A percentile compares a stretch with the other conserved stretches of the same genome.
Conservation (phyloP, 768 basidiomycete genomes). For the Serpula lacrymans region DNA sequence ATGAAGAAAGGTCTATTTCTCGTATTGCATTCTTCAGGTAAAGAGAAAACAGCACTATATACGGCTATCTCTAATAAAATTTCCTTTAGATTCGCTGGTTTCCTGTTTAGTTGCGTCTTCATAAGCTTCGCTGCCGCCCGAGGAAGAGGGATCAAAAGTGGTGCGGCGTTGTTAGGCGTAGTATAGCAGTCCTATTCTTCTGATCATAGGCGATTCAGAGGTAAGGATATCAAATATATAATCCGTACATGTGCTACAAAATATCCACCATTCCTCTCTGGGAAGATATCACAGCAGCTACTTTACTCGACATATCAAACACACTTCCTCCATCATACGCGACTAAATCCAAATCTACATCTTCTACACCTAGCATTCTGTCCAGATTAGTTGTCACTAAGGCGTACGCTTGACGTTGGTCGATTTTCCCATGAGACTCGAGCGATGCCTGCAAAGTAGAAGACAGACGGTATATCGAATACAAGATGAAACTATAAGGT, state of each 20-base stretch:
- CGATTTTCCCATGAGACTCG: constrained; percentile 44
- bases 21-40: constrained; percentile 86
- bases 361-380: not conserved
- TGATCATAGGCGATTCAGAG: no score
- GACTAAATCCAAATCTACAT: constrained; percentile 9
- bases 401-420: constrained; percentile 39
- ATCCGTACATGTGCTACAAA: not conserved
- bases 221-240: no score
- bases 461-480: constrained; percentile 39
- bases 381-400: constrained; percentile 47
- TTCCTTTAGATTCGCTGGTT: constrained; percentile 67
- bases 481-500: no score
- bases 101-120: constrained; percentile 75
- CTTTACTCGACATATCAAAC: constrained; percentile 20
- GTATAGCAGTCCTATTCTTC: no score
- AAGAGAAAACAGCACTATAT: no score
- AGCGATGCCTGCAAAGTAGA: constrained; percentile 35
- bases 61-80: constrained; percentile 1
- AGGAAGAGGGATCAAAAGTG: constrained; percentile 62
- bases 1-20: constrained; percentile 82
- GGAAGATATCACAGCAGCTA: constrained; percentile 3
- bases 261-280: no score
- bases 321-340: constrained; percentile 14
- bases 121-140: constrained; percentile 75
- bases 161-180: constrained; percentile 67